A percentile compares a stretch with the other conserved stretches of the same genome.
Conservation (phyloP, 2,329 filamentous ascomycete genomes). For the Hypoxylon sp. region DNA sequence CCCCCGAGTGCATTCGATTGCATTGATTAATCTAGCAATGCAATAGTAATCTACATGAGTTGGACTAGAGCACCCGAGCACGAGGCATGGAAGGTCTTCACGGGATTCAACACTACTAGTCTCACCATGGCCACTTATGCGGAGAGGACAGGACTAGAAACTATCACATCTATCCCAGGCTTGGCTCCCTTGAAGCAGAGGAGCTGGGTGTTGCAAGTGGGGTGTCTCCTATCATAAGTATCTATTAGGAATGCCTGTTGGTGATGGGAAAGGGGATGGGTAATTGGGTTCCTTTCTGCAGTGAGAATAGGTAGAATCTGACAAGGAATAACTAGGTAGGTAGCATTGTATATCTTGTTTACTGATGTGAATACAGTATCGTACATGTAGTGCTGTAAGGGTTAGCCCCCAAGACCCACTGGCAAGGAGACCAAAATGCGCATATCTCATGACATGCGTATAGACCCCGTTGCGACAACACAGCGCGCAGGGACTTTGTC, state of each 20-base stretch:
- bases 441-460: no score
- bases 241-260: conserved; percentile 19
- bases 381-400: background rate
- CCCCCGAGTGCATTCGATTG: conserved; percentile 40
- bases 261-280: background rate
- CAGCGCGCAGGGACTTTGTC: no score
- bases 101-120: conserved; percentile 23
- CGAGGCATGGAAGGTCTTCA: conserved; percentile 52
- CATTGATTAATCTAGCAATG: conserved; percentile 26
- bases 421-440: no score
- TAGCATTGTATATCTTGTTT: no score
- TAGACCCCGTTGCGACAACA: no score
- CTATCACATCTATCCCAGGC: conserved; percentile 25
- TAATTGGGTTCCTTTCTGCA: background rate
- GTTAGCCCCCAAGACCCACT: no score
- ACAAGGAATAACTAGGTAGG: background rate
- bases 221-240: conserved; percentile 17
- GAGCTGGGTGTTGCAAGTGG: conserved; percentile 12
- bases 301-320: background rate
- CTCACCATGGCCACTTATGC: conserved; percentile 25
- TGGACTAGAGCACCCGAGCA: conserved; percentile 55
- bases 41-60: conserved; percentile 51
- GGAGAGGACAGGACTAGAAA: conserved; percentile 38
- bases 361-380: no score
- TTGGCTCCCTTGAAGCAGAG: conserved; percentile 20